Conservation (phyloP, 192 early-diverging fungal species). For the Endogone sp. region DNA sequence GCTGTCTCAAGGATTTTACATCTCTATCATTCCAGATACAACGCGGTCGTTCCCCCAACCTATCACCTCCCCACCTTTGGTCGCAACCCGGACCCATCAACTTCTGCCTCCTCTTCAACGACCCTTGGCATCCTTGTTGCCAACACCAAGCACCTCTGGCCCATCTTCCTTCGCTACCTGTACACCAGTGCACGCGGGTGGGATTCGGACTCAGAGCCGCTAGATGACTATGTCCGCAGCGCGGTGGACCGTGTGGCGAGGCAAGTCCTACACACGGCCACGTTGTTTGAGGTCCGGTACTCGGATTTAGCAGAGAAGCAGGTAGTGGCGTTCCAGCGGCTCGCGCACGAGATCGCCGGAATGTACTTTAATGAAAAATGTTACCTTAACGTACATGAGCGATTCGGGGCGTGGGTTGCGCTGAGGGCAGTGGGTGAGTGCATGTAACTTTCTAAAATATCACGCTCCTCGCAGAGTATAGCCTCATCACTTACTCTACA, state of each 20-base stretch:
- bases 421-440: background rate
- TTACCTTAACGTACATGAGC: background rate
- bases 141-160: background rate
- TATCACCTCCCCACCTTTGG: background rate
- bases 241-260: background rate
- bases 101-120: background rate
- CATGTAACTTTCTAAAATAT: too few relatives aligned
- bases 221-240: background rate
- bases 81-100: background rate
- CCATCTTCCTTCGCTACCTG: background rate
- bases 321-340: background rate
- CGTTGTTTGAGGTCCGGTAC: background rate
- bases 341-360: background rate
- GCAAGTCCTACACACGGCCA: background rate
- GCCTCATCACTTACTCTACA: too few relatives aligned
- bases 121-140: background rate
- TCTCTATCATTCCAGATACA: background rate
- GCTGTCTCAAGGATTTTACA: too few relatives aligned
- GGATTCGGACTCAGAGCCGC: background rate
- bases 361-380: background rate
- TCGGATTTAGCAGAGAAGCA: background rate
- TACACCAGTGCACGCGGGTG: background rate
- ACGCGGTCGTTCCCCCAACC: background rate
- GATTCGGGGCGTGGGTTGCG: background rate
- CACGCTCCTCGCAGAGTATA: too few relatives aligned